Percentiles rank a stretch among this genome's conserved stretches.
phyloP scores from a whole-genome alignment of 768 basidiomycete species.

The Trametes meyenii region DNA sequence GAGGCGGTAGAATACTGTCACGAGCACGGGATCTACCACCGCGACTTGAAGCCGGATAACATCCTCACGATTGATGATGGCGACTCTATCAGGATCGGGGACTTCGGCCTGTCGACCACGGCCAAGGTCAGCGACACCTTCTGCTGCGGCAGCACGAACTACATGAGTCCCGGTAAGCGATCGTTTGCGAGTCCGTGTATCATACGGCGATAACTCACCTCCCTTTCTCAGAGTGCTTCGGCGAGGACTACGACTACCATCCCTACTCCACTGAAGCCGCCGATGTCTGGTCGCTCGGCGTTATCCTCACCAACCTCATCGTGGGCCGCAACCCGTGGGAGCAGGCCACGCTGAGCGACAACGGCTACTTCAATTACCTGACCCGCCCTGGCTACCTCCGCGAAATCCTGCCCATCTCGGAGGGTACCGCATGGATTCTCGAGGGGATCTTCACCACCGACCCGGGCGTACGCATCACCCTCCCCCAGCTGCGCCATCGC shows the following conservation, averaged over 20 bases:
- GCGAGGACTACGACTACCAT: constrained; percentile 24
- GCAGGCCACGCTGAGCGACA: constrained; percentile 49
- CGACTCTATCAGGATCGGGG: constrained; percentile 44
- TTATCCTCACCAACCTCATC: constrained; percentile 59
- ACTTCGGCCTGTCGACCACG: constrained; percentile 41
- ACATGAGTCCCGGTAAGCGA: constrained; percentile 34
- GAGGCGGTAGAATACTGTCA: constrained; percentile 58
- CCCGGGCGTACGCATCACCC: constrained; percentile 60
- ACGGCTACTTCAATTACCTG: constrained; percentile 49
- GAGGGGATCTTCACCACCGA: constrained; percentile 66
- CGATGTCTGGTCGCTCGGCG: constrained; percentile 42
- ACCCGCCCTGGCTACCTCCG: constrained; percentile 49
- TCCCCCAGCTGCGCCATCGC: constrained; percentile 59
- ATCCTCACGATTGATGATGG: constrained; percentile 46
- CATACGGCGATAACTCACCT: background rate
- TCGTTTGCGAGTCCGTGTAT: too few species aligned
- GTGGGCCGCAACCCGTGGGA: constrained; percentile 57
- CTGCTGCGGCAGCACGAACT: constrained; percentile 28
- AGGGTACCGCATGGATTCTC: constrained; percentile 47
- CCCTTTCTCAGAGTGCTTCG: constrained; percentile 28
- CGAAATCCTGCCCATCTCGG: constrained; percentile 53
- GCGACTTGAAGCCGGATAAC: constrained; percentile 62
- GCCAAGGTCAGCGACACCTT: constrained; percentile 23
- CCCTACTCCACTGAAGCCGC: constrained; percentile 41
- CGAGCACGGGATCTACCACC: constrained; percentile 53